A percentile compares a stretch with the other conserved stretches of the same genome.
Evolutionary conservation across 2,329 filamentous ascomycete genomes (phyloP).

Genomic region (Aspergillus ibericus): DNA sequence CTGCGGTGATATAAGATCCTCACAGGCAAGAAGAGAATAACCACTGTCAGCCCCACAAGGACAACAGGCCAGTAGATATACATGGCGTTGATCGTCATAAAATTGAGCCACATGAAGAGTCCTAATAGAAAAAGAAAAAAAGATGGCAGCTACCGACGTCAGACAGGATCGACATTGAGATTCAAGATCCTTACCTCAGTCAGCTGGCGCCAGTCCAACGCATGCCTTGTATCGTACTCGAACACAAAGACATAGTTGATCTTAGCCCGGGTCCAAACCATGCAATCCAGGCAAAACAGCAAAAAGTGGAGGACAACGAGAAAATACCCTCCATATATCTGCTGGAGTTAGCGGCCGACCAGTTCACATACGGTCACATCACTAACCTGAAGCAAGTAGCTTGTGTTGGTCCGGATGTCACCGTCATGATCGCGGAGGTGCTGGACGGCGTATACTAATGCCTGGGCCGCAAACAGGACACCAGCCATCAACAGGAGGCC

Average conservation of each 20-base stretch:
- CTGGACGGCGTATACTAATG: constrained; percentile 60
- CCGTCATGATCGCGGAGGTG: constrained; percentile 53
- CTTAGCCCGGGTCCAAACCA: constrained; percentile 77
- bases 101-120: constrained; percentile 86
- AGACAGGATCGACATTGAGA: constrained; percentile 7
- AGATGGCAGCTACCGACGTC: constrained; percentile 65
- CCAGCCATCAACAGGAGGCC: constrained; percentile 69
- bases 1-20: constrained; percentile 73
- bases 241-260: constrained; percentile 98
- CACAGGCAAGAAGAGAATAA: constrained; percentile 73
- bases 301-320: constrained; percentile 76
- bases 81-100: constrained; percentile 67
- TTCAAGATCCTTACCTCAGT: constrained; percentile 57
- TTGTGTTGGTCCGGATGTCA: constrained; percentile 54
- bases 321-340: constrained; percentile 93
- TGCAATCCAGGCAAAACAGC: constrained; percentile 83
- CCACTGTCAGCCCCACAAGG: constrained; percentile 66
- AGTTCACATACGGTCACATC: not conserved
- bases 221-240: constrained; percentile 85
- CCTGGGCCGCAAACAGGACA: constrained; percentile 65
- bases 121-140: constrained; percentile 76
- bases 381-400: constrained; percentile 67
- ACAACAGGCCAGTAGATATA: constrained; percentile 86
- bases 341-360: constrained; percentile 24
- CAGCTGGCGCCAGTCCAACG: constrained; percentile 86